Evolutionary conservation across 2,329 filamentous ascomycete species (phyloP).

Genomic region (Aureobasidium sp.): DNA sequence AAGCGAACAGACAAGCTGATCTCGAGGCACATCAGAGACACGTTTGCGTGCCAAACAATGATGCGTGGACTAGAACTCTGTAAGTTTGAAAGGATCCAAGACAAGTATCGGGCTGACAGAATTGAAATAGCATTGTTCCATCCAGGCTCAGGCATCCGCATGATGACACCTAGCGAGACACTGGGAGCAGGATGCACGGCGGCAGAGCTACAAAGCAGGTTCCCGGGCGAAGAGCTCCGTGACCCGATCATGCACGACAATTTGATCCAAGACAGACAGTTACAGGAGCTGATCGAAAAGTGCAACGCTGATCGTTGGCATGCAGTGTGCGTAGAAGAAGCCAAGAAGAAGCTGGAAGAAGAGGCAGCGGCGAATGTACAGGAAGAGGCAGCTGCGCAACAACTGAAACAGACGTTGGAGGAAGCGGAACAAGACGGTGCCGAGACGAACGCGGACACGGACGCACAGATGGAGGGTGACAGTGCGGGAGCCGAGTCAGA

Average conservation of each 20-base stretch:
- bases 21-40: constrained; percentile 44
- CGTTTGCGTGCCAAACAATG: constrained; percentile 40
- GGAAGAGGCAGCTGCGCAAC: constrained; percentile 5
- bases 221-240: constrained; percentile 48
- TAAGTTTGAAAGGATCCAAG: constrained; percentile 33
- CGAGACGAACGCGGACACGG: neutral
- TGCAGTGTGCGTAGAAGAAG: constrained; percentile 30
- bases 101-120: constrained; percentile 2
- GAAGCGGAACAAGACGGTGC: constrained; percentile 11
- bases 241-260: constrained; percentile 64
- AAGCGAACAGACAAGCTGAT: constrained; percentile 64
- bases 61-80: constrained; percentile 50
- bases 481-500: constrained; percentile 12
- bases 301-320: constrained; percentile 65
- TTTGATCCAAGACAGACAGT: constrained; percentile 58
- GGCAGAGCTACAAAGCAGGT: constrained; percentile 49
- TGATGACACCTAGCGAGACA: constrained; percentile 22
- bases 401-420: constrained; percentile 1
- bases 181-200: constrained; percentile 50
- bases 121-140: constrained; percentile 12
- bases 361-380: constrained; percentile 15
- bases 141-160: constrained; percentile 16
- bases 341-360: constrained; percentile 29
- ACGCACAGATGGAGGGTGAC: constrained; percentile 14
- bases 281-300: constrained; percentile 58